Evolutionary conservation across 805 yeast genomes (phyloP).

Genomic region (Teunomyces funiuensis): DNA sequence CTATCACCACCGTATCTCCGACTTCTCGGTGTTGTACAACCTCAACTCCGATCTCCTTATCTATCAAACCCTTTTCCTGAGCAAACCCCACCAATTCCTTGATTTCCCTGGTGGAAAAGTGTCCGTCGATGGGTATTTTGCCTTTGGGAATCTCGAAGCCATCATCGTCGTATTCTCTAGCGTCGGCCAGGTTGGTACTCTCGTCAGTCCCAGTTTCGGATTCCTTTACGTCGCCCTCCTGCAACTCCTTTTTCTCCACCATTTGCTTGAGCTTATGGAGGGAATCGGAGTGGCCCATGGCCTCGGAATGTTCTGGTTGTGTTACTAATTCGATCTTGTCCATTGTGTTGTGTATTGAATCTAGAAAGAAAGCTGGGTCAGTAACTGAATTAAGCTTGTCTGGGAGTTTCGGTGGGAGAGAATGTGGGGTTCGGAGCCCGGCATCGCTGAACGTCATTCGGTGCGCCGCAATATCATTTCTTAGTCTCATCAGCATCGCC

Average conservation of each 20-base stretch:
- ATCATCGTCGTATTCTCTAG: constrained; percentile 33
- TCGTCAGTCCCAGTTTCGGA: constrained; percentile 3
- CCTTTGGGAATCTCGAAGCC: constrained; percentile 40
- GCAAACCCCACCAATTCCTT: constrained; percentile 31
- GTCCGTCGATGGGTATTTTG: constrained; percentile 42
- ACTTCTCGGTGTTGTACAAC: constrained; percentile 23
- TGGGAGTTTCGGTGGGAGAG: background rate
- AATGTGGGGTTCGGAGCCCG: background rate
- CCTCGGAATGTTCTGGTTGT: constrained; percentile 19
- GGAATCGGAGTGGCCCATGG: constrained; percentile 10
- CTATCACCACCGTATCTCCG: constrained; percentile 33
- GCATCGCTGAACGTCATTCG: background rate
- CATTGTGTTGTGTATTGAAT: constrained; percentile 10
- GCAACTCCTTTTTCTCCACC: constrained; percentile 18
- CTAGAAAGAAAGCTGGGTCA: background rate
- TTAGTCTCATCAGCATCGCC: constrained; percentile 7
- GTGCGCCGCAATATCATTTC: background rate
- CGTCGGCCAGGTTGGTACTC: no score
- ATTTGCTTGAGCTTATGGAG: constrained; percentile 27
- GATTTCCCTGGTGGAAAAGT: constrained; percentile 36
- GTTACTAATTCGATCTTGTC: constrained; percentile 27
- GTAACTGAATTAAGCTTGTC: no score
- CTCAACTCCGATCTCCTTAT: constrained; percentile 24
- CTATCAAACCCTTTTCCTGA: constrained; percentile 29
- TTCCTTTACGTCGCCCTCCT: constrained; percentile 6